A percentile compares a stretch with the other conserved stretches of the same genome.
phyloP scores from a whole-genome alignment of 2,329 filamentous ascomycete species.

The Penicillium sp. region DNA sequence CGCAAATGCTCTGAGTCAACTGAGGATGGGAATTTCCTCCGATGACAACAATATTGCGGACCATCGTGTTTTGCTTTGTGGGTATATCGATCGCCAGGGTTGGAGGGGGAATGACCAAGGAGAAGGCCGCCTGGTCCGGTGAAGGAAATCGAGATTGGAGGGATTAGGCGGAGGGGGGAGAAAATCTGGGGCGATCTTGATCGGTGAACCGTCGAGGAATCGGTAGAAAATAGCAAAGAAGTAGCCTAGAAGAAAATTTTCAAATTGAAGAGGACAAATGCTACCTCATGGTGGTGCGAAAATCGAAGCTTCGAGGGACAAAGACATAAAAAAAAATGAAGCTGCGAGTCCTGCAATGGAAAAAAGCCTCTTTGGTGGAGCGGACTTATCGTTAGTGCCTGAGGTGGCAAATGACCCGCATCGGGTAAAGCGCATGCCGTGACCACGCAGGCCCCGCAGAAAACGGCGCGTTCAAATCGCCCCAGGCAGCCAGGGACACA shows the following conservation, averaged over 20 bases:
- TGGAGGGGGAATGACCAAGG: conserved; percentile 15
- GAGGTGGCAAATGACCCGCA: conserved; percentile 26
- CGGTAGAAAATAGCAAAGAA: conserved; percentile 1
- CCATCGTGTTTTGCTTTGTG: conserved; percentile 58
- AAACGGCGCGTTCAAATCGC: conserved; percentile 11
- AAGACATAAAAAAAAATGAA: conserved; percentile 26
- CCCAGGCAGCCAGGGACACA: background rate
- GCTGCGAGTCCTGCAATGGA: conserved; percentile 38
- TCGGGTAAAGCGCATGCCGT: conserved; percentile 24
- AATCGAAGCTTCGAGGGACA: conserved; percentile 23
- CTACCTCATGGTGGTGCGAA: conserved; percentile 38
- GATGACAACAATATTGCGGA: conserved; percentile 91
- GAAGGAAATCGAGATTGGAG: conserved; percentile 23
- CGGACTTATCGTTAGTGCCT: conserved; percentile 26
- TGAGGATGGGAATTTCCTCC: conserved; percentile 90
- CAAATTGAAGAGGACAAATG: conserved; percentile 23
- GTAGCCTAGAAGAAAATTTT: background rate
- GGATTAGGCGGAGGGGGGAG: conserved; percentile 26
- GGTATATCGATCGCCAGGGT: conserved; percentile 7
- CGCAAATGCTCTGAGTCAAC: conserved; percentile 82
- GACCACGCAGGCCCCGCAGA: conserved; percentile 25
- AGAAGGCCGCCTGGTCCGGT: conserved; percentile 16
- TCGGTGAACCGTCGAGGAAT: conserved; percentile 18
- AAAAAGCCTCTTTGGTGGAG: conserved; percentile 41
- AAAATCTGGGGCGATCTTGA: conserved; percentile 30